phyloP scores from a whole-genome alignment of 371 early-diverging fungal species.

The Mortierella sp. region DNA sequence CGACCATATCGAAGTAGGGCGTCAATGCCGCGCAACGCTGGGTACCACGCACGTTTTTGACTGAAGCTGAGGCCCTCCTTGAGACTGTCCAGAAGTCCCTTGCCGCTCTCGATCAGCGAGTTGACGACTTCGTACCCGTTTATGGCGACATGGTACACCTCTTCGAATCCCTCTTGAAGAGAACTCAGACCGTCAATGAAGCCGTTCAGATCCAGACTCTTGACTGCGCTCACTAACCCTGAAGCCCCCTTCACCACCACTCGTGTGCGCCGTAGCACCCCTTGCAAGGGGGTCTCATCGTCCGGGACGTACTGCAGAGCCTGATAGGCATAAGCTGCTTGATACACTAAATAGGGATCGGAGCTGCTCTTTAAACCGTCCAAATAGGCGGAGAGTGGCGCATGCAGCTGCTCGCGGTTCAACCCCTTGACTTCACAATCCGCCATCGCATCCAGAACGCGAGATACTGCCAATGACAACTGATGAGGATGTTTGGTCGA shows the following conservation, averaged over 20 bases:
- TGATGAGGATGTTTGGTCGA: background rate
- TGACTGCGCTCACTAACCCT: background rate
- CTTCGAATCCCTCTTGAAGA: background rate
- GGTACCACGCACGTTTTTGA: constrained; percentile 6
- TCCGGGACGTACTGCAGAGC: constrained; percentile 2
- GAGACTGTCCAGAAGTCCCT: background rate
- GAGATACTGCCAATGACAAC: background rate
- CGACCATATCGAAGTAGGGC: background rate
- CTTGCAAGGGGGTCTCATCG: background rate
- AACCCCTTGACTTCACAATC: constrained; percentile 1
- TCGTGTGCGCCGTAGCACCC: background rate
- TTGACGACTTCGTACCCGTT: background rate
- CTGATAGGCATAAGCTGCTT: constrained; percentile 5
- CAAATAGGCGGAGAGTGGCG: background rate
- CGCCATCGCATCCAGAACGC: constrained; percentile 1
- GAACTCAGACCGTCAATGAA: background rate
- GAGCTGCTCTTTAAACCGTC: background rate
- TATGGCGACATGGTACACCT: background rate
- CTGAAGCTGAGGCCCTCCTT: background rate
- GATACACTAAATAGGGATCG: constrained; percentile 11
- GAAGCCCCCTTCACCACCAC: background rate
- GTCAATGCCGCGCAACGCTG: background rate
- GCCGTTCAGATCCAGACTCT: background rate
- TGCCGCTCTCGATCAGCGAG: background rate
- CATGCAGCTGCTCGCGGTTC: background rate